These are phyloP conservation scores for Scutellaria galericulata DNA, from an alignment of 257 asterid genomes.

Conservation along the genomic window DNA sequence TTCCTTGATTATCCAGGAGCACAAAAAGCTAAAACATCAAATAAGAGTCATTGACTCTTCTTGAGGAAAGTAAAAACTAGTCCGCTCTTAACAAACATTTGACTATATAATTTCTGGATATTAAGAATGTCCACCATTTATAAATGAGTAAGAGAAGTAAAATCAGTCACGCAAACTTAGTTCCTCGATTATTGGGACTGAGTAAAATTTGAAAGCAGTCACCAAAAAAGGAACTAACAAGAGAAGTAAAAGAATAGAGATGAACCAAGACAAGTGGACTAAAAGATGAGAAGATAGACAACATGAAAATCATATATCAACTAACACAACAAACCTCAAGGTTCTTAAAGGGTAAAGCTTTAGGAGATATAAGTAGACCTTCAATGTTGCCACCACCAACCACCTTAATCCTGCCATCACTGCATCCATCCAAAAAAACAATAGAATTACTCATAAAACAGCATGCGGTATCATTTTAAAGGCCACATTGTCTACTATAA, in stretches of 20 bases:
- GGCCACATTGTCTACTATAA: conserved; percentile 6
- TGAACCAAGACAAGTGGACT: background rate
- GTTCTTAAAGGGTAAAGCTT: conserved; percentile 76
- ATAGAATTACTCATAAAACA: conserved; percentile 21
- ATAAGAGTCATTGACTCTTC: conserved; percentile 2
- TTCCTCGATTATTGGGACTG: conserved; percentile 9
- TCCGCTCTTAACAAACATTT: conserved; percentile 20
- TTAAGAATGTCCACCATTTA: conserved; percentile 21
- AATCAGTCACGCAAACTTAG: background rate
- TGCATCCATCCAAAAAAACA: conserved; percentile 42
- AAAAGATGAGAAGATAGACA: conserved; percentile 16
- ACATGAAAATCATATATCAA: conserved; percentile 9
- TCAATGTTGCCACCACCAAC: conserved; percentile 86
- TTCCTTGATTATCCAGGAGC: conserved; percentile 19
- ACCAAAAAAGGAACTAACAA: background rate
- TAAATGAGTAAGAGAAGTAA: conserved; percentile 17
- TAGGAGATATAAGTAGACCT: conserved; percentile 82
- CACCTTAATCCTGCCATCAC: conserved; percentile 97
- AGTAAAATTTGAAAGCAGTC: conserved; percentile 8
- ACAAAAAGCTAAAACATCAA: background rate
- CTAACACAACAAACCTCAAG: conserved; percentile 72
- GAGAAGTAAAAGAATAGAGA: conserved; percentile 11
- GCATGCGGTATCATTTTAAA: conserved; percentile 22
- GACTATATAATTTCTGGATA: background rate
- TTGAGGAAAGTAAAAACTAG: conserved; percentile 6